Evolutionary conservation across 257 asterid species (phyloP), one percentile per base, ranked within the genome.

Genomic region (Solanum sparsipilum): DNA sequence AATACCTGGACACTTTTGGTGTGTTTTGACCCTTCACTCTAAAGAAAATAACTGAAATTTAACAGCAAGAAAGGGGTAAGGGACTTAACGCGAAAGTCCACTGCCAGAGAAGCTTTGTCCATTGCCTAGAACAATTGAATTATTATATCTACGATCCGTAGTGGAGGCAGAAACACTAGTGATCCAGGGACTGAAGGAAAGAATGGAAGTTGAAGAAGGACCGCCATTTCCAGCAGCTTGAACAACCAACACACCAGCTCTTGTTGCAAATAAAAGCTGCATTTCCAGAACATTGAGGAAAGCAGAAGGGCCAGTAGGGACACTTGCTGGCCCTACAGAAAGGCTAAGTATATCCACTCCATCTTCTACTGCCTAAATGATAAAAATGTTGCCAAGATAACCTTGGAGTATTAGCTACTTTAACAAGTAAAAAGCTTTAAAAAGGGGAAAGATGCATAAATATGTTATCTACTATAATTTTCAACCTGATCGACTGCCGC

Each of bases 151-250:
- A 78, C 96, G 86, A 71, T 95, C 96, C 11, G 98, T 95, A 23
- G 89, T 84, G 13, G 94, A 92, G 88, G 97, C 95, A 2, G 97
- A 96, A 63, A 95, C 94, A 46, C 92, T 94, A 4, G 90, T 90
- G 90, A 94, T 92, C 97, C 98, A 95, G 15, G 98, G 96, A 60
- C 98, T 95, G 56, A 94, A 95, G 3, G 98, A 95, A 63, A 92
- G 92, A 70, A 92, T 87, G 23, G 98, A 95, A 84, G 88, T 90
- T 6, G 94, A 48, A 10, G 94, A 89, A 9, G 98, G 98, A 23
- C 97, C 98, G 2, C 92, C 91, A 68, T 95, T 95, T 87, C 98
- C 98, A 46, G 92, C 94, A 11, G 97, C 95, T 88, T 95, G 98
- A 75, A 95, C 93, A 29, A 94, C 97, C 13, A 95, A 85, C 25